Conservation (phyloP, 2,329 filamentous ascomycete species). For the Pleomassaria siparia region DNA sequence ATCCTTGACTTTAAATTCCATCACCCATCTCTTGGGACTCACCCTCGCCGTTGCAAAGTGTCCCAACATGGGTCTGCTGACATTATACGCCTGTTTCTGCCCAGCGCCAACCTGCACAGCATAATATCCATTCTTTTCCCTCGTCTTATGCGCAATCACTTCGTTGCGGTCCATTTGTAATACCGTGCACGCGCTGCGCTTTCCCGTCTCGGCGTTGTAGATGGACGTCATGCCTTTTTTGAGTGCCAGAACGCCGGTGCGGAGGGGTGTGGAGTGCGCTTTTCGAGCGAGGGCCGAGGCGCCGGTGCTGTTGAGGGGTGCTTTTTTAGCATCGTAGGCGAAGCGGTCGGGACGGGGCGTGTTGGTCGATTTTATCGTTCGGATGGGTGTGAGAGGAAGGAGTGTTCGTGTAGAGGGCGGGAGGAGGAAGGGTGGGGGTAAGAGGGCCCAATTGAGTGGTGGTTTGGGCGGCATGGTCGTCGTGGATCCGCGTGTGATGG, state of each 20-base stretch:
- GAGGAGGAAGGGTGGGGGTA: constrained; percentile 31
- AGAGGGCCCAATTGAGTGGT: constrained; percentile 36
- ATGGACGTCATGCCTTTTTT: constrained; percentile 97
- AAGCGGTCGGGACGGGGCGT: constrained; percentile 54
- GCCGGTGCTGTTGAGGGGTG: constrained; percentile 56
- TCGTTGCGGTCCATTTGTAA: constrained; percentile 92
- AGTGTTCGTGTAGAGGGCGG: constrained; percentile 29
- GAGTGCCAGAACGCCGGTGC: constrained; percentile 79
- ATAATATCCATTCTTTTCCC: constrained; percentile 81
- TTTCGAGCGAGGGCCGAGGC: constrained; percentile 61
- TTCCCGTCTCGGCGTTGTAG: constrained; percentile 74
- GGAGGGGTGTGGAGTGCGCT: constrained; percentile 60
- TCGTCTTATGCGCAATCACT: constrained; percentile 83
- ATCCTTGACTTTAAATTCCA: constrained; percentile 83
- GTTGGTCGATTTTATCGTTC: constrained; percentile 59
- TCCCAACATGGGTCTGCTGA: constrained; percentile 79
- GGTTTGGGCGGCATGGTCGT: constrained; percentile 37
- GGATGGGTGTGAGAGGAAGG: constrained; percentile 26
- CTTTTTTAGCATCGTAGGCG: constrained; percentile 53
- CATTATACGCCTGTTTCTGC: constrained; percentile 70
- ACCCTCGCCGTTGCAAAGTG: constrained; percentile 84
- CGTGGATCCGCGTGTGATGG: background rate
- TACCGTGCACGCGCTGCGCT: constrained; percentile 83
- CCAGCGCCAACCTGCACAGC: constrained; percentile 89
- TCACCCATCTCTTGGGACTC: constrained; percentile 78